Conservation (phyloP, 2,329 filamentous ascomycete genomes). For the Trichophyton verrucosum region DNA sequence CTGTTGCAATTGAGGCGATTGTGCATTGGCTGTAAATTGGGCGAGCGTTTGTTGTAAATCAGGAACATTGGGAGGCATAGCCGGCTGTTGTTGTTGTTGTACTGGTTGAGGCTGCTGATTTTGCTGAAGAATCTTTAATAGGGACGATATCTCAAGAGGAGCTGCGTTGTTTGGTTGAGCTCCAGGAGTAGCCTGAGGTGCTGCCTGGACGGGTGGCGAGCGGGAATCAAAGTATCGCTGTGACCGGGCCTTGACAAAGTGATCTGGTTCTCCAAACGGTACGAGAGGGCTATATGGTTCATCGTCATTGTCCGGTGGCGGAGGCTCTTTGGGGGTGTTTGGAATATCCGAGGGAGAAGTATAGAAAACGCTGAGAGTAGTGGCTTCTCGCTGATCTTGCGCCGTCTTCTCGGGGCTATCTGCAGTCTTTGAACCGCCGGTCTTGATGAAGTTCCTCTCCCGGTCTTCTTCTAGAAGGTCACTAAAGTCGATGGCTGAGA, state of each 20-base stretch:
- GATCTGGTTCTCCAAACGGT: slow-evolving; percentile 33
- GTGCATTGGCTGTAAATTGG: slow-evolving; percentile 26
- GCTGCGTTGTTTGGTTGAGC: slow-evolving; percentile 11
- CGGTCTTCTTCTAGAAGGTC: slow-evolving; percentile 25
- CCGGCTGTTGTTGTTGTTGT: slow-evolving; percentile 20
- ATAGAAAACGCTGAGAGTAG: slow-evolving; percentile 38
- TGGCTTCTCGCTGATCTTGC: slow-evolving; percentile 37
- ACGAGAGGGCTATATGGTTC: slow-evolving; percentile 24
- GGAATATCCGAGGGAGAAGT: slow-evolving; percentile 36
- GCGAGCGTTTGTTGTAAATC: slow-evolving; percentile 28
- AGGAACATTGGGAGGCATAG: slow-evolving; percentile 19
- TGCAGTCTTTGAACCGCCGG: slow-evolving; percentile 30
- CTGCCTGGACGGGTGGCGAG: slow-evolving; percentile 21
- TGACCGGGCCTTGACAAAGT: slow-evolving; percentile 31
- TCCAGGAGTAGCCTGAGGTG: slow-evolving; percentile 15
- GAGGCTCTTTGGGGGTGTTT: slow-evolving; percentile 36
- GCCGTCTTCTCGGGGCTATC: slow-evolving; percentile 31
- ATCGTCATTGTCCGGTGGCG: slow-evolving; percentile 24
- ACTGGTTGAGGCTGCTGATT: slow-evolving; percentile 22
- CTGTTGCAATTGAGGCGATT: slow-evolving; percentile 17
- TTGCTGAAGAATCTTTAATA: slow-evolving; percentile 31
- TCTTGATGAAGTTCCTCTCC: slow-evolving; percentile 30
- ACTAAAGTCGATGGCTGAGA: slow-evolving; percentile 30
- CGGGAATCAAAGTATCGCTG: slow-evolving; percentile 29
- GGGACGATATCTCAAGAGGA: slow-evolving; percentile 28